These are phyloP conservation scores for Monosporozyma aerobia DNA, from an alignment of 805 yeast species.

Conservation along the genomic window DNA sequence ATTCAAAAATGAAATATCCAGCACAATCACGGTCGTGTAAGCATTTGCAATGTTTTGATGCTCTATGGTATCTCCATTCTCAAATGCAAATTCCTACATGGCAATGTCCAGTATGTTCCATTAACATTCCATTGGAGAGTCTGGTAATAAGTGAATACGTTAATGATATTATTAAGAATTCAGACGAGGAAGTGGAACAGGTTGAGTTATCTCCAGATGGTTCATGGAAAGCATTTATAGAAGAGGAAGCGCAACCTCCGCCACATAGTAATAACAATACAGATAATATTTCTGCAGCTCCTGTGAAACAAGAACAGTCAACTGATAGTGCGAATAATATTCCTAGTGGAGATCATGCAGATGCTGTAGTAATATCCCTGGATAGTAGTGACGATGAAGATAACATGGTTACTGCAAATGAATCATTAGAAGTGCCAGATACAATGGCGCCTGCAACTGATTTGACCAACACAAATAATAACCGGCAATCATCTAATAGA, in stretches of 20 bases:
- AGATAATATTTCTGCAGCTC: background rate
- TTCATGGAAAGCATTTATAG: slow-evolving; percentile 45
- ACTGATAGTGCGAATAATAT: background rate
- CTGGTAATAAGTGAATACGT: slow-evolving; percentile 71
- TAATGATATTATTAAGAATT: slow-evolving; percentile 45
- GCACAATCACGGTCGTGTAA: slow-evolving; percentile 59
- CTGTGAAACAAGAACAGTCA: slow-evolving; percentile 7
- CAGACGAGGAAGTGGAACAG: slow-evolving; percentile 49
- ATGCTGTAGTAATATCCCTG: slow-evolving; percentile 30
- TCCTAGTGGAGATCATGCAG: background rate
- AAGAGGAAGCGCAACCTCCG: slow-evolving; percentile 12
- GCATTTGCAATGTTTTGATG: slow-evolving; percentile 88
- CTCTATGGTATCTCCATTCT: slow-evolving; percentile 56
- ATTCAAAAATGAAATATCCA: slow-evolving; percentile 61
- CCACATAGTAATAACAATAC: background rate
- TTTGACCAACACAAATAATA: background rate
- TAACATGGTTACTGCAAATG: background rate
- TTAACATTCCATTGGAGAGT: slow-evolving; percentile 41
- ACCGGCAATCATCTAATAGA: background rate
- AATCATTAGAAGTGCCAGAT: background rate
- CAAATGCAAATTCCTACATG: slow-evolving; percentile 78
- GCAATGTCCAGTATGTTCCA: slow-evolving; percentile 79
- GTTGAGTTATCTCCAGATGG: slow-evolving; percentile 69
- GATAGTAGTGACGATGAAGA: slow-evolving; percentile 37
- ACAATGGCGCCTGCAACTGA: background rate